Conservation (phyloP, 768 basidiomycete genomes). For the Royoungia palumana region DNA sequence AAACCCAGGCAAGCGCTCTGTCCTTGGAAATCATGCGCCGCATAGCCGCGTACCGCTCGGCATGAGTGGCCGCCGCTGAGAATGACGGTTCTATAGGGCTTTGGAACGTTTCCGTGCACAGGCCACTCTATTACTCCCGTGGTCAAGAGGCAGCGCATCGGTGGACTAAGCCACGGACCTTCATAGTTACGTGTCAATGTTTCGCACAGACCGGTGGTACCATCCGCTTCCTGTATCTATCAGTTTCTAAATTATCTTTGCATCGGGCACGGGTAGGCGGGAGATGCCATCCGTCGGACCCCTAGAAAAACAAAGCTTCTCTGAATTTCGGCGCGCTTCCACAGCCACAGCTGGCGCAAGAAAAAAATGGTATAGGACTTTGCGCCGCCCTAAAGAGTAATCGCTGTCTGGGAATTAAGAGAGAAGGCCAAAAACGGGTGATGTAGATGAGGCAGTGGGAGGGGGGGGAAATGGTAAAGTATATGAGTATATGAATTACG, state of each 20-base stretch:
- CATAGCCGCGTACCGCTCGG: no score
- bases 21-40: no score
- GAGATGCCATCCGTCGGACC: no score
- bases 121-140: background rate
- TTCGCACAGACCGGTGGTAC: background rate
- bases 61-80: background rate
- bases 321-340: background rate
- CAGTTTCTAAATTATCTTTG: background rate
- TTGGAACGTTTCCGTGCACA: background rate
- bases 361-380: background rate
- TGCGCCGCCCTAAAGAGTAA: background rate
- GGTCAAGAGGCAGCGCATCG: background rate
- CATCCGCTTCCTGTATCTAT: background rate
- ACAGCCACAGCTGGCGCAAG: background rate
- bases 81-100: background rate
- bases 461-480: background rate
- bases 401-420: slow-evolving; percentile 1
- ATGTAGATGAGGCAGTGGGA: background rate
- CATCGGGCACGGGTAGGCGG: background rate
- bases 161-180: background rate
- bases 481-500: background rate
- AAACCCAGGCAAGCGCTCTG: no score
- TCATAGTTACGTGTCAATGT: background rate
- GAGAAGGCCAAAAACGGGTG: slow-evolving; percentile 5
- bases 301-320: background rate